Evolutionary conservation across 441 rosid genomes (phyloP).

Genomic region (Aquilaria agallochum): DNA sequence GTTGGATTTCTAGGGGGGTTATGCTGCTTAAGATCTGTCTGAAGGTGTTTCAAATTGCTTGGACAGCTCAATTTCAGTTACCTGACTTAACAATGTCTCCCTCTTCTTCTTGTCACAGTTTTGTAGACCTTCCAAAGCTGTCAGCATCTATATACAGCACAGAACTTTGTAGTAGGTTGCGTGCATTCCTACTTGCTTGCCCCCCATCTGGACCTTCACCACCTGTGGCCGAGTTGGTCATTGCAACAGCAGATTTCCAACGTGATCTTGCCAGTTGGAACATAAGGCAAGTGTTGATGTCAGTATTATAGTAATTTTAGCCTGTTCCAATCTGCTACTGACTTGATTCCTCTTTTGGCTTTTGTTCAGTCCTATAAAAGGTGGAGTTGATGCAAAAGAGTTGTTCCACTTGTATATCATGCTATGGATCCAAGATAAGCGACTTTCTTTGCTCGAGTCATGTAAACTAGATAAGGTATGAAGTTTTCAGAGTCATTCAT

Average conservation of each 20-base stretch:
- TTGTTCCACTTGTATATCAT: constrained; percentile 89
- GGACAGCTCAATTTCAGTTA: constrained; percentile 5
- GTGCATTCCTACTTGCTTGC: constrained; percentile 84
- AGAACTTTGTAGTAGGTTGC: constrained; percentile 86
- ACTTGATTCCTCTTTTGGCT: constrained; percentile 18
- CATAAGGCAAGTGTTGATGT: constrained; percentile 49
- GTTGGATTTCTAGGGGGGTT: too few relatives aligned
- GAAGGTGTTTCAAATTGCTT: not conserved
- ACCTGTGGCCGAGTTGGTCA: constrained; percentile 85
- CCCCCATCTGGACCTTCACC: constrained; percentile 97
- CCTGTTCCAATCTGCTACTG: constrained; percentile 1
- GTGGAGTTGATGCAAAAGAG: constrained; percentile 95
- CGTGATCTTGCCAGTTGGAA: constrained; percentile 88
- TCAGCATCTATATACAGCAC: constrained; percentile 90
- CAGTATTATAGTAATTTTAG: constrained; percentile 3
- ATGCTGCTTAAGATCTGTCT: too few relatives aligned
- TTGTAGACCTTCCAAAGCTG: constrained; percentile 85
- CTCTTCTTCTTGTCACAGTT: constrained; percentile 51
- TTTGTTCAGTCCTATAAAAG: constrained; percentile 71
- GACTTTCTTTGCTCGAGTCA: constrained; percentile 78
- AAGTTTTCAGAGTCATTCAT: constrained; percentile 2
- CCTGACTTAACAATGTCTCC: constrained; percentile 19
- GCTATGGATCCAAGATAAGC: constrained; percentile 98
- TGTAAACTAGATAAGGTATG: constrained; percentile 93
- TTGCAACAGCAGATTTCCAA: constrained; percentile 95